These are phyloP conservation scores for Zizania latifolia DNA, from an alignment of 176 grass and related monocot genomes.

Conservation along the genomic window DNA sequence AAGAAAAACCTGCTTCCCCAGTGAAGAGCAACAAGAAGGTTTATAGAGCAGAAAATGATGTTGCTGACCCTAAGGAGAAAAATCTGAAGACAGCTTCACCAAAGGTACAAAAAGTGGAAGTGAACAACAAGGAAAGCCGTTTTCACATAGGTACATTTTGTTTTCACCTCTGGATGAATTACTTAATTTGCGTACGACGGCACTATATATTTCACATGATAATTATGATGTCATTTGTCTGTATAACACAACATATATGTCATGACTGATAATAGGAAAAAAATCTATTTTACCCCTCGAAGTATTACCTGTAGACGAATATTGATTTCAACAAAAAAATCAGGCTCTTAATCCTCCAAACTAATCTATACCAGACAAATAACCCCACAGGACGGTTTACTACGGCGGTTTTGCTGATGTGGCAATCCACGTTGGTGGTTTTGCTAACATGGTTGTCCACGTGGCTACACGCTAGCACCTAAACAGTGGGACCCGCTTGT, in stretches of 20 bases:
- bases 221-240: neutral
- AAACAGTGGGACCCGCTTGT: too few relatives aligned
- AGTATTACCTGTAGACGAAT: too few relatives aligned
- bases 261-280: neutral
- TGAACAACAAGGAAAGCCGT: constrained; percentile 6
- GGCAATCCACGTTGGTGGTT: too few relatives aligned
- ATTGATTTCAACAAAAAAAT: too few relatives aligned
- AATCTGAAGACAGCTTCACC: constrained; percentile 24
- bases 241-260: neutral
- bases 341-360: too few relatives aligned
- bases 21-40: constrained; percentile 31
- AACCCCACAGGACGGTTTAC: too few relatives aligned
- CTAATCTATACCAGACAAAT: too few relatives aligned
- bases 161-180: neutral
- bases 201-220: neutral
- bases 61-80: constrained; percentile 30
- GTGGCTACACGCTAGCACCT: too few relatives aligned
- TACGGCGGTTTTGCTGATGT: too few relatives aligned
- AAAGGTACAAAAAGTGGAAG: constrained; percentile 32
- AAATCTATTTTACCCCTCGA: too few relatives aligned
- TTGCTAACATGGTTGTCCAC: too few relatives aligned
- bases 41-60: constrained; percentile 14
- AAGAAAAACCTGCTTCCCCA: constrained; percentile 22
- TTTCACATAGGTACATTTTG: constrained; percentile 32
- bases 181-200: neutral